phyloP scores from a whole-genome alignment of 129 eudicot species.

The carrot (Daucus carota) region DH1_v3.0 NC_030386.2:22601001-22601500 shows the following conservation, averaged over 20 bases:
- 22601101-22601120: neutral
- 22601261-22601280: neutral
- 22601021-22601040: no score
- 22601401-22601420: neutral
- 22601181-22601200: neutral
- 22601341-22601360: neutral
- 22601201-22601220: neutral
- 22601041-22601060: no score
- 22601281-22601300: neutral
- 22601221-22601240: neutral
- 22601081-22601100: neutral
- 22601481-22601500: slow-evolving; percentile 82
- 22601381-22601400: neutral
- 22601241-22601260: neutral
- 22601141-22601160: neutral
- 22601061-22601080: no score
- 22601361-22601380: neutral
- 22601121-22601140: neutral
- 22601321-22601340: neutral
- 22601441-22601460: neutral
- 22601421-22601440: neutral
- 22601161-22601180: neutral
- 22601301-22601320: neutral
- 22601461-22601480: slow-evolving; percentile 50
- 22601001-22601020: no score